Base-by-base conservation (phyloP, 2,329 filamentous ascomycete species). In the Conoideocrella luteorostrata region DNA sequence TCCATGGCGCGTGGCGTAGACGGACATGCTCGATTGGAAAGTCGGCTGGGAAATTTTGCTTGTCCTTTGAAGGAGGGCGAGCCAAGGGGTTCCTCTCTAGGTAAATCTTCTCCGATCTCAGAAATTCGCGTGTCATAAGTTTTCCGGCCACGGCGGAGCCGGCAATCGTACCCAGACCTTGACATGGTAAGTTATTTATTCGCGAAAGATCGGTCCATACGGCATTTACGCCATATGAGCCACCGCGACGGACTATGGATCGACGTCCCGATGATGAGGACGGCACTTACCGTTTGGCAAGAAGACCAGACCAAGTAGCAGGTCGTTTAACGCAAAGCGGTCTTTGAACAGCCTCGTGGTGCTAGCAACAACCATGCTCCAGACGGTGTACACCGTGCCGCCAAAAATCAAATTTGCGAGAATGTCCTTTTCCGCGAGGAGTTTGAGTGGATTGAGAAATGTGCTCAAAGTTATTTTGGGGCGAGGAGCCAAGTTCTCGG, bases 301-400 rank as follows among this genome's bases (percentile, higher is more conserved):
- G 32, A 56, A 60, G 2, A 46, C 48, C 1, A 60, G 48, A 7
- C 57, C 57, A 5, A 60, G 43, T 3, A 51, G 36, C 4, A 53
- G 38, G 24, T 60, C 52, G 41, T 36, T 49, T 1, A 60, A 52
- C 3, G 41, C 34, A 21, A 59, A 59, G 1, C 53, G 43, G 26
- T 41, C 20, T 35, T 64, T 58, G 45, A 71, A 63, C 3, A 66
- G 39, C 1, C 52, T 50, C 0, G 67, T 64, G 2, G 69, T 70
- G 12, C 59, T 66, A 1, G 66, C 3, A 62, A 7, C 17, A 45
- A 73, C 65, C 69, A 74, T 73, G 17, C 63, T 70, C 68, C 69
- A 72, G 10, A 67, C 60, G 0, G 70, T 61, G 38, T 60, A 60
- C 4, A 56, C 44, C 15, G 60, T 46, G 12, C 59, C 59, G 20